Conservation (phyloP, 345 rosid genomes). For the Hibiscus mutabilis region DNA sequence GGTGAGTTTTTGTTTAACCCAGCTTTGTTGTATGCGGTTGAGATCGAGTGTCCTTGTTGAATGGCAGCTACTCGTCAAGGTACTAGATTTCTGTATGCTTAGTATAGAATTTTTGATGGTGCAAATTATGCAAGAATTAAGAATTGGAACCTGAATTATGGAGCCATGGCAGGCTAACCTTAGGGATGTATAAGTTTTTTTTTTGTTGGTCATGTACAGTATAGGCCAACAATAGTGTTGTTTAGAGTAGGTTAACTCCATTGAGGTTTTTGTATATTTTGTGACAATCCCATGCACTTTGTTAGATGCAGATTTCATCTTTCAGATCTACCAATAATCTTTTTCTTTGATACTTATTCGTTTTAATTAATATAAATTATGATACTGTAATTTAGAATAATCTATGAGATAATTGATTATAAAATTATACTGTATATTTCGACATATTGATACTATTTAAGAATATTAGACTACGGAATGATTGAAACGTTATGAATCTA, state of each 20-base stretch:
- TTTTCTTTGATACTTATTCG: background rate
- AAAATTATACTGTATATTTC: too few relatives aligned
- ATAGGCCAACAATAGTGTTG: background rate
- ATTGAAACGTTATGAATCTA: too few relatives aligned
- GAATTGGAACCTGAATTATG: background rate
- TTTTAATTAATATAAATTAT: too few relatives aligned
- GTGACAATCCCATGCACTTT: background rate
- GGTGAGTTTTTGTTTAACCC: slow-evolving; percentile 22
- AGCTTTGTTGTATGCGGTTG: slow-evolving; percentile 1
- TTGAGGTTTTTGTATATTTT: background rate
- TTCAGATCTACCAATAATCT: background rate
- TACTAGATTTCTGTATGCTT: background rate
- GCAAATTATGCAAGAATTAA: background rate
- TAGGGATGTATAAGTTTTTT: background rate
- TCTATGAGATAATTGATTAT: too few relatives aligned
- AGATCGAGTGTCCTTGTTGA: background rate
- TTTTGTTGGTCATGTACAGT: background rate
- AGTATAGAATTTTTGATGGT: background rate
- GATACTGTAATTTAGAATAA: too few relatives aligned
- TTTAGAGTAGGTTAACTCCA: background rate
- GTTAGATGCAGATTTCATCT: background rate
- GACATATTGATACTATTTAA: too few relatives aligned
- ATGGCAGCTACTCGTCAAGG: background rate
- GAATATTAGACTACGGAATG: too few relatives aligned
- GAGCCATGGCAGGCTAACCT: background rate